Conservation (phyloP, 768 basidiomycete genomes). For the Megacollybia marginata region DNA sequence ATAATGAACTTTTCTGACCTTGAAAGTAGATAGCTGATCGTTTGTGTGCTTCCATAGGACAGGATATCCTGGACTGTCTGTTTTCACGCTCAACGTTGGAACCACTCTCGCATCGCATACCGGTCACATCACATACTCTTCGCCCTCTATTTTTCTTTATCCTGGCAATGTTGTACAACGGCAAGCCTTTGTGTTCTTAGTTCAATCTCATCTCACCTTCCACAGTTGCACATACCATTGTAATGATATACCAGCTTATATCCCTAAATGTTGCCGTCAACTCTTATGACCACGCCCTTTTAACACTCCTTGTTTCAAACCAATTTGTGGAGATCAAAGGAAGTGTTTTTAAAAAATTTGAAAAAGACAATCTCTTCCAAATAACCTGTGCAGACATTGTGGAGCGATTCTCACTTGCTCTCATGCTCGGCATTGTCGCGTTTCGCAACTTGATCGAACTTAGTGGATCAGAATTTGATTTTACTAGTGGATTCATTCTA, state of each 20-base stretch:
- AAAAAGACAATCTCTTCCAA: slow-evolving; percentile 97
- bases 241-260: slow-evolving; percentile 94
- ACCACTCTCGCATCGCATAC: slow-evolving; percentile 54
- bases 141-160: slow-evolving; percentile 80
- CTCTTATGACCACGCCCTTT: slow-evolving; percentile 91
- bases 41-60: slow-evolving; percentile 92
- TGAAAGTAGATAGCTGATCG: slow-evolving; percentile 80
- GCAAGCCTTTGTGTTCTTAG: slow-evolving; percentile 34
- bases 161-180: slow-evolving; percentile 75
- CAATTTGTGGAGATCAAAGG: slow-evolving; percentile 99
- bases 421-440: slow-evolving; percentile 90
- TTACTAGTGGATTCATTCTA: slow-evolving; percentile 61
- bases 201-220: not conserved
- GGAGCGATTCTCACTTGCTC: slow-evolving; percentile 84
- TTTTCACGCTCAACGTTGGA: slow-evolving; percentile 90
- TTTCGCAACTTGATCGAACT: slow-evolving; percentile 94
- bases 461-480: slow-evolving; percentile 82
- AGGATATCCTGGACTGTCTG: slow-evolving; percentile 93
- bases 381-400: slow-evolving; percentile 99
- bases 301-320: slow-evolving; percentile 92
- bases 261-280: slow-evolving; percentile 96
- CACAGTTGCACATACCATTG: slow-evolving; percentile 80
- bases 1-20: slow-evolving; percentile 1
- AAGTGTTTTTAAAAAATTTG: slow-evolving; percentile 98
- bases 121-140: slow-evolving; percentile 57